These are phyloP conservation scores for Pulveroboletus frians DNA, from an alignment of 768 basidiomycete species.

Conservation along the genomic window DNA sequence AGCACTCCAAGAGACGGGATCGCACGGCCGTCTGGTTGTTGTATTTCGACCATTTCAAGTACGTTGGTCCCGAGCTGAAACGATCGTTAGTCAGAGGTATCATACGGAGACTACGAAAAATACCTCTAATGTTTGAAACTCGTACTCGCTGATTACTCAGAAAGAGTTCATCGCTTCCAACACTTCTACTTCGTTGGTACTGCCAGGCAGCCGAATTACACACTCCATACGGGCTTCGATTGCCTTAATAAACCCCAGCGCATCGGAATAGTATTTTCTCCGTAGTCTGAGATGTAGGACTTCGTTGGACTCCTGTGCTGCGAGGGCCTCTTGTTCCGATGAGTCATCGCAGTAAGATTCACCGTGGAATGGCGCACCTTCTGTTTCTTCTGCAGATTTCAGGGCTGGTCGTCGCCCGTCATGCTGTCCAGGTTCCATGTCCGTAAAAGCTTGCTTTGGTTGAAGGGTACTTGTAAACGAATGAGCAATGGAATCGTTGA, in stretches of 20 bases:
- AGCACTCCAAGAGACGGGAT: constrained; percentile 83
- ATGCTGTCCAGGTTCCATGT: constrained; percentile 48
- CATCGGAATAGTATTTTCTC: constrained; percentile 86
- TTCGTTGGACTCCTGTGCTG: constrained; percentile 61
- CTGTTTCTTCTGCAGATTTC: constrained; percentile 37
- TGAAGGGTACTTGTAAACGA: constrained; percentile 78
- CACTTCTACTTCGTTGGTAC: constrained; percentile 79
- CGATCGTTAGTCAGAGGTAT: neutral
- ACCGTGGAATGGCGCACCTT: constrained; percentile 64
- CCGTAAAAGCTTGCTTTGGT: constrained; percentile 98
- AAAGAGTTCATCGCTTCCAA: constrained; percentile 89
- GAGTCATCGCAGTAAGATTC: constrained; percentile 63
- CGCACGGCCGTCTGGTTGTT: constrained; percentile 80
- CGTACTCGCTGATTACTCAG: constrained; percentile 72
- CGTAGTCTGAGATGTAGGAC: constrained; percentile 61
- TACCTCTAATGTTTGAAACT: constrained; percentile 74
- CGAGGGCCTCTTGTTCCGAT: constrained; percentile 67
- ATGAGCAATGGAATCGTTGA: constrained; percentile 2
- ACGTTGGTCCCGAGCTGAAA: constrained; percentile 79
- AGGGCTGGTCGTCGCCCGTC: constrained; percentile 34
- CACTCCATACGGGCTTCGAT: constrained; percentile 65
- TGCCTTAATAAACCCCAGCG: constrained; percentile 71
- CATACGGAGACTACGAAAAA: constrained; percentile 2
- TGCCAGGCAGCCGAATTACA: constrained; percentile 75
- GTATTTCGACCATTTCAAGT: constrained; percentile 96